These are phyloP conservation scores for Ophiostoma australiae DNA, from an alignment of 2,329 filamentous ascomycete genomes.

Conservation along the genomic window DNA sequence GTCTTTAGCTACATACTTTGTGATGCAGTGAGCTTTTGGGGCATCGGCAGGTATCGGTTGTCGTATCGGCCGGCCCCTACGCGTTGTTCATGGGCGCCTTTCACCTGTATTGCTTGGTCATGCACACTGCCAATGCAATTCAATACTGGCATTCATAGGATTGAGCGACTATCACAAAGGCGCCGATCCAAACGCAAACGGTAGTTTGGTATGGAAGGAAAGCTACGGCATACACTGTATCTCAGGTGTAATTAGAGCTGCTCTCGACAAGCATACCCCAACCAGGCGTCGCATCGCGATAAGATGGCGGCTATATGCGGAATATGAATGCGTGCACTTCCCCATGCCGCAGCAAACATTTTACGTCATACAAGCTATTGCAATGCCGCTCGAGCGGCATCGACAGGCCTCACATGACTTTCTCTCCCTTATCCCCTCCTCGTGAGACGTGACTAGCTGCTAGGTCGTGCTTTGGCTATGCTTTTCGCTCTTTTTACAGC, in stretches of 20 bases:
- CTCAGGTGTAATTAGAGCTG: not conserved
- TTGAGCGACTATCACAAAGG: not conserved
- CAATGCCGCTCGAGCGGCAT: constrained; percentile 1
- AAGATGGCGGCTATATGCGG: not conserved
- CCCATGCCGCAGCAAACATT: not conserved
- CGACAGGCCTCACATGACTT: not conserved
- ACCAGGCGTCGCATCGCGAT: not conserved
- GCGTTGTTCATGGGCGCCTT: too few species aligned
- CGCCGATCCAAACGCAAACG: not conserved
- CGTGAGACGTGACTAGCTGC: not conserved
- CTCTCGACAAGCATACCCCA: not conserved
- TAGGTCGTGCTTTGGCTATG: not conserved
- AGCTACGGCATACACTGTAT: not conserved
- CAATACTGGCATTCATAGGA: not conserved
- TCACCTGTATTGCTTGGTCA: not conserved
- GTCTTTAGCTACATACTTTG: not conserved
- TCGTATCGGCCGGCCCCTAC: not conserved
- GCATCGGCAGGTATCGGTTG: not conserved
- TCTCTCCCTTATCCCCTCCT: not conserved
- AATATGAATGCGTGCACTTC: not conserved
- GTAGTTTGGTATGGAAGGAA: not conserved
- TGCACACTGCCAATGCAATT: not conserved
- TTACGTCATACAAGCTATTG: not conserved
- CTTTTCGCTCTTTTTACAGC: not conserved
- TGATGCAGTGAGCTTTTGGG: not conserved